Conservation (phyloP, 495 filamentous ascomycete genomes). For the Parathielavia appendiculata region DNA sequence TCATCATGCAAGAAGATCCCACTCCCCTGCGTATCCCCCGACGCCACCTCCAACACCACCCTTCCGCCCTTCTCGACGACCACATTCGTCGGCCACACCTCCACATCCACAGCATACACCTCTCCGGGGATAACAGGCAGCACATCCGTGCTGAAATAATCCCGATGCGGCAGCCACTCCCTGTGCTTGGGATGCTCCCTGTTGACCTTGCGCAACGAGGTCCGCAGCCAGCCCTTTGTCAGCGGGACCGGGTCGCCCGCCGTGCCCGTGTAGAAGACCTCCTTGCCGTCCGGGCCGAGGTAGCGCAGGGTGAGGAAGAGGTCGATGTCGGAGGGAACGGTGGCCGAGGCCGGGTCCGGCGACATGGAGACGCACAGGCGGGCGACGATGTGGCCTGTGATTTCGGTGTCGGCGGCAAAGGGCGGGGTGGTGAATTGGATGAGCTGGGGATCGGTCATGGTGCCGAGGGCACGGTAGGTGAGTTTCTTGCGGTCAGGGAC, state of each 20-base stretch:
- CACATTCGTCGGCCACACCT: constrained; percentile 66
- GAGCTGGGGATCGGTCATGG: constrained; percentile 40
- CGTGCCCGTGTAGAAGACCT: constrained; percentile 61
- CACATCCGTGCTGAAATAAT: constrained; percentile 56
- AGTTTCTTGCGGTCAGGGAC: constrained; percentile 32
- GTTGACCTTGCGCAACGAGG: constrained; percentile 51
- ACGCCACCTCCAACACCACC: constrained; percentile 54
- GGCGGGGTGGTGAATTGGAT: constrained; percentile 51
- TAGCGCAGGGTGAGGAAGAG: constrained; percentile 61
- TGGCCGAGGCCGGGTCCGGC: constrained; percentile 21
- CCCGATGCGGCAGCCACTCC: constrained; percentile 51
- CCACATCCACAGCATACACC: constrained; percentile 59
- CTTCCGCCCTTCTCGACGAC: constrained; percentile 51
- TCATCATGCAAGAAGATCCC: constrained; percentile 55
- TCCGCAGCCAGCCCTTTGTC: constrained; percentile 54
- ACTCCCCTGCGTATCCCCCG: constrained; percentile 57
- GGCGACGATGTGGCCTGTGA: constrained; percentile 61
- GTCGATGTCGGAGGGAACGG: constrained; percentile 52
- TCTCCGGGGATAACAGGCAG: constrained; percentile 49
- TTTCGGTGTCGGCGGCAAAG: constrained; percentile 55
- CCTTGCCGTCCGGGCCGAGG: constrained; percentile 49
- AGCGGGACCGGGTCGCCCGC: constrained; percentile 45
- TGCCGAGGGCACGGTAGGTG: constrained; percentile 53
- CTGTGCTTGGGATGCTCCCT: constrained; percentile 42
- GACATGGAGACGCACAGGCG: constrained; percentile 56